Percentiles rank a stretch among this genome's conserved stretches.
phyloP scores from a whole-genome alignment of 352 stramenopile genomes.

The Globisporangium recalcitrans region DNA sequence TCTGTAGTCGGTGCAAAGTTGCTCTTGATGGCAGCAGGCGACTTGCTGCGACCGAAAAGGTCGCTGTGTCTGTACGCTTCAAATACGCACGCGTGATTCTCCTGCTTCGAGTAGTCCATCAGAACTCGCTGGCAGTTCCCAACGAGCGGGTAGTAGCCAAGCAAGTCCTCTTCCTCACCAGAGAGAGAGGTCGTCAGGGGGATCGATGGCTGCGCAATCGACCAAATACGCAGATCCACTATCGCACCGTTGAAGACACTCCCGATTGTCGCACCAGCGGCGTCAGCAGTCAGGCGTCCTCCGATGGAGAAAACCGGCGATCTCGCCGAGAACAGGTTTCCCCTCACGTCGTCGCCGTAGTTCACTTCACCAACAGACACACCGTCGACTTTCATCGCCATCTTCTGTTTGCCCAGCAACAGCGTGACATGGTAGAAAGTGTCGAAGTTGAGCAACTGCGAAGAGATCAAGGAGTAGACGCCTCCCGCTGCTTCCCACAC shows the following conservation, averaged over 20 bases:
- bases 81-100: slow-evolving; percentile 70
- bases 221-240: slow-evolving; percentile 71
- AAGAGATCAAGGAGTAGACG: slow-evolving; percentile 31
- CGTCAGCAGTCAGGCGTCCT: slow-evolving; percentile 36
- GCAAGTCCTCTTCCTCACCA: slow-evolving; percentile 37
- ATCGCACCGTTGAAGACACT: slow-evolving; percentile 59
- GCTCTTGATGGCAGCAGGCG: slow-evolving; percentile 8
- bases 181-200: slow-evolving; percentile 19
- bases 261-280: slow-evolving; percentile 16
- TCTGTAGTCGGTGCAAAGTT: slow-evolving; percentile 26
- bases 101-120: slow-evolving; percentile 58
- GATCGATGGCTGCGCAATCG: slow-evolving; percentile 15
- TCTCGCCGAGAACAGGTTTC: slow-evolving; percentile 20
- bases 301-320: slow-evolving; percentile 43
- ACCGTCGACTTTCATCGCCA: slow-evolving; percentile 45
- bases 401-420: slow-evolving; percentile 30
- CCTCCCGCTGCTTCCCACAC: slow-evolving; percentile 47
- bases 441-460: slow-evolving; percentile 33
- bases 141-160: slow-evolving; percentile 76
- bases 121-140: slow-evolving; percentile 56
- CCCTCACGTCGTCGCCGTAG: slow-evolving; percentile 22
- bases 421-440: slow-evolving; percentile 63
- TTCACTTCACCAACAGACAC: slow-evolving; percentile 29
- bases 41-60: slow-evolving; percentile 2
- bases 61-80: slow-evolving; percentile 27